Percentiles rank a stretch among this genome's conserved stretches.
These are phyloP conservation scores for Dactylellina drechsleri DNA, from an alignment of 2,329 filamentous ascomycete species.

Conservation along the genomic window DNA sequence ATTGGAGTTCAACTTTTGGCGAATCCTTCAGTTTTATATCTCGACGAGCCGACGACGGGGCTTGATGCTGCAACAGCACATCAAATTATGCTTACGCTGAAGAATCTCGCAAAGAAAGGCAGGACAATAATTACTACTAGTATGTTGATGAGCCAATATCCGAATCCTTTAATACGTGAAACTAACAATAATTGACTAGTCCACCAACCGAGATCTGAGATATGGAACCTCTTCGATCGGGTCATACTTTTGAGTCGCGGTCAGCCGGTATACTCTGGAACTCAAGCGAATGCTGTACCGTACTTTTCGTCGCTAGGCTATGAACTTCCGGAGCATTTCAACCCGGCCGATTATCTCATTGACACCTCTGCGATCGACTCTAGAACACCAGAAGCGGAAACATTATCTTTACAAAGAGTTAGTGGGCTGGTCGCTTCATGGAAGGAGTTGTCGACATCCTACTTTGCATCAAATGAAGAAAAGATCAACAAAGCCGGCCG, in stretches of 20 bases:
- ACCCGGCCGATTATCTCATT: constrained; percentile 80
- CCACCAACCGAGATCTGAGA: constrained; percentile 80
- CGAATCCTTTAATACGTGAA: not conserved
- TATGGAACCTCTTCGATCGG: constrained; percentile 80
- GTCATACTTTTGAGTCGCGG: constrained; percentile 75
- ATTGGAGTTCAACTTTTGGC: constrained; percentile 82
- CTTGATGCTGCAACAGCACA: constrained; percentile 81
- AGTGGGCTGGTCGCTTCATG: constrained; percentile 71
- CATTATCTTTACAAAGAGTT: constrained; percentile 70
- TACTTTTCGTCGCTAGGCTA: constrained; percentile 73
- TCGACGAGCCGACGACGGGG: constrained; percentile 82
- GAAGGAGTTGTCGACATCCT: constrained; percentile 62
- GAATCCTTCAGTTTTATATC: constrained; percentile 79
- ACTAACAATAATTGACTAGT: constrained; percentile 61
- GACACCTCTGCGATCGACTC: constrained; percentile 80
- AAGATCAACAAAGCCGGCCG: not conserved
- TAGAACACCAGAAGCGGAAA: constrained; percentile 73
- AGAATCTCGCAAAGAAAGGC: constrained; percentile 73
- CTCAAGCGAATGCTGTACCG: constrained; percentile 68
- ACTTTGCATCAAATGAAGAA: constrained; percentile 56
- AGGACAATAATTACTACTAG: constrained; percentile 76
- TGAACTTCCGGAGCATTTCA: constrained; percentile 75
- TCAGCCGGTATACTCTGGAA: constrained; percentile 74
- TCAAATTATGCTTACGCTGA: constrained; percentile 76
- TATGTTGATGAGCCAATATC: constrained; percentile 17